Evolutionary conservation across 768 basidiomycete species (phyloP).

Genomic region (Suillus alpinus): DNA sequence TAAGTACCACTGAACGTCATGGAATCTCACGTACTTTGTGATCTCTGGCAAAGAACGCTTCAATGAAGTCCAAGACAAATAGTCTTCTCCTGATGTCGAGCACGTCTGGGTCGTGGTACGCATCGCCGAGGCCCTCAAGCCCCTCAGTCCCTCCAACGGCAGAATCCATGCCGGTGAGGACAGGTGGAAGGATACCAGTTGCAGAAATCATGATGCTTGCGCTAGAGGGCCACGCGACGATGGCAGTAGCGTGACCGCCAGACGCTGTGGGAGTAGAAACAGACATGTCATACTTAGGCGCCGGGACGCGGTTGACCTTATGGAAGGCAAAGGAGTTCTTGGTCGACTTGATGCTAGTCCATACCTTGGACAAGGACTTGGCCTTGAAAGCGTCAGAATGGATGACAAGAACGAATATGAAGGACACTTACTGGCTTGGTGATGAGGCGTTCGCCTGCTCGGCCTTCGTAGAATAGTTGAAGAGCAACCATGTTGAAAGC

Average conservation of each 20-base stretch:
- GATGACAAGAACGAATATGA: not conserved
- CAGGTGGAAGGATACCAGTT: slow-evolving; percentile 3
- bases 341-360: not conserved
- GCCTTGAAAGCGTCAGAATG: not conserved
- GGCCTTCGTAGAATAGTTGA: not conserved
- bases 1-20: not conserved
- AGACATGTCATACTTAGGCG: not conserved
- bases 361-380: not conserved
- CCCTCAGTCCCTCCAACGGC: not conserved
- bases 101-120: slow-evolving; percentile 7
- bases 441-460: not conserved
- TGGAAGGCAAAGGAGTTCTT: not conserved
- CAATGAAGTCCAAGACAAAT: not conserved
- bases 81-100: slow-evolving; percentile 7
- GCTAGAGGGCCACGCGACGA: not conserved
- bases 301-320: not conserved
- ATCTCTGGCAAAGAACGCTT: not conserved
- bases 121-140: not conserved
- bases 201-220: slow-evolving; percentile 6
- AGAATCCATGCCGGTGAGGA: not conserved
- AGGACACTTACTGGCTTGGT: not conserved
- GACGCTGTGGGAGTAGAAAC: not conserved
- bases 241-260: not conserved
- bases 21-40: not conserved
- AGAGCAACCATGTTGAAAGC: not conserved